These are phyloP conservation scores for Boletellus emodensis DNA, from an alignment of 768 basidiomycete species.

Conservation along the genomic window DNA sequence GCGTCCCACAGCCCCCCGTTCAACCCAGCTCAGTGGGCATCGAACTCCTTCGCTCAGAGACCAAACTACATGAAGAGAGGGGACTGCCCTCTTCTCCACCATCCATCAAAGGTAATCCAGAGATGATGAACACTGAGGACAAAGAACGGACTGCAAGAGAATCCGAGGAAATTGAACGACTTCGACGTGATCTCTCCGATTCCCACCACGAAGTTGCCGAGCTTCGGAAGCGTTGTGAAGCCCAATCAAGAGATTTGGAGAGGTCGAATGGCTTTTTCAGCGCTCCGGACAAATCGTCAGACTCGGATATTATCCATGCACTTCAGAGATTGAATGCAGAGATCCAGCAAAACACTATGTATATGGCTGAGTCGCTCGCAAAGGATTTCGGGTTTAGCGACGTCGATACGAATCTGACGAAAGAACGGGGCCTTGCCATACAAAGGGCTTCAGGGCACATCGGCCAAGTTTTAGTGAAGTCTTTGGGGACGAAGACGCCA, in stretches of 20 bases:
- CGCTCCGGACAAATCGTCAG: slow-evolving; percentile 10
- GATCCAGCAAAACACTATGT: slow-evolving; percentile 6
- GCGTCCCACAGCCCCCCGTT: too few species aligned
- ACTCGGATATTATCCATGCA: slow-evolving; percentile 5
- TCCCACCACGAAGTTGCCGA: neutral
- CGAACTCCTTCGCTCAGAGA: too few species aligned
- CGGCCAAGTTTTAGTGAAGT: neutral
- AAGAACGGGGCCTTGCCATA: slow-evolving; percentile 1
- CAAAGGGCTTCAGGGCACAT: neutral
- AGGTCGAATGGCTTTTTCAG: slow-evolving; percentile 3
- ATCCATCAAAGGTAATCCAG: neutral
- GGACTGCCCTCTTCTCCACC: too few species aligned
- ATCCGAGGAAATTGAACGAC: slow-evolving; percentile 2
- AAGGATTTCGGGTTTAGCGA: neutral
- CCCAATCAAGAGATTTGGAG: slow-evolving; percentile 10
- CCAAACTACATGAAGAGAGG: too few species aligned
- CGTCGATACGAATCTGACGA: neutral
- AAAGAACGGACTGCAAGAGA: neutral
- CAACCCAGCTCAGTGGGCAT: too few species aligned
- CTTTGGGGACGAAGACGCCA: neutral
- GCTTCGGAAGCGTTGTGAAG: slow-evolving; percentile 7
- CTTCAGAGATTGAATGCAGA: slow-evolving; percentile 11
- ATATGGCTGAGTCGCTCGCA: slow-evolving; percentile 8
- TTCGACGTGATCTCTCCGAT: slow-evolving; percentile 6
- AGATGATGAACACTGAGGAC: neutral